phyloP scores from a whole-genome alignment of 2,329 filamentous ascomycete genomes.

The Kalaharituber pfeilii region DNA sequence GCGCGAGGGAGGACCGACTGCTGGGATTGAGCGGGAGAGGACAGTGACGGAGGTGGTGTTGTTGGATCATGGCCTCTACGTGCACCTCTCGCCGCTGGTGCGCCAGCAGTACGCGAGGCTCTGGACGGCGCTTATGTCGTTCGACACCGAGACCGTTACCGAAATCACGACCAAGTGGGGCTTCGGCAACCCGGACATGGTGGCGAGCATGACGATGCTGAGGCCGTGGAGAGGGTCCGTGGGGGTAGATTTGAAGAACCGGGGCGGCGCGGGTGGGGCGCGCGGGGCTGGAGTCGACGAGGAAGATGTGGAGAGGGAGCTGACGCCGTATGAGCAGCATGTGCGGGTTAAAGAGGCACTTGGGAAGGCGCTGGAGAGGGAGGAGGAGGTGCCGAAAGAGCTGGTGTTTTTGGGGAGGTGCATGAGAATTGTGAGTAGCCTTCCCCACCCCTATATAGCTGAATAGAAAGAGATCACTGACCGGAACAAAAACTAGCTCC shows the following conservation, averaged over 20 bases:
- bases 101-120: slow-evolving; percentile 52
- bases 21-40: too few species aligned
- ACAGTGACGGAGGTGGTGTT: slow-evolving; percentile 86
- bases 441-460: neutral
- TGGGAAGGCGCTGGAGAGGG: slow-evolving; percentile 65
- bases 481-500: slow-evolving; percentile 25
- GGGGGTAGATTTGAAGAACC: slow-evolving; percentile 27
- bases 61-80: slow-evolving; percentile 93
- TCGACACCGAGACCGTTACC: slow-evolving; percentile 67
- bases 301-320: slow-evolving; percentile 38
- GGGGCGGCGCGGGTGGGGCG: slow-evolving; percentile 38
- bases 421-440: slow-evolving; percentile 58
- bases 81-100: slow-evolving; percentile 71
- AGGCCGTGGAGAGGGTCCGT: slow-evolving; percentile 35
- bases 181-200: slow-evolving; percentile 72
- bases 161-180: slow-evolving; percentile 68
- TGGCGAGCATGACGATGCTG: slow-evolving; percentile 79
- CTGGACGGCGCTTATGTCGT: slow-evolving; percentile 86
- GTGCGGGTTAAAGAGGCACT: slow-evolving; percentile 52
- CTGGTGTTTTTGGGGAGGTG: slow-evolving; percentile 85
- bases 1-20: neutral
- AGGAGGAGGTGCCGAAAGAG: slow-evolving; percentile 76
- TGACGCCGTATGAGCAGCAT: slow-evolving; percentile 57
- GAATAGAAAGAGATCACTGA: neutral
- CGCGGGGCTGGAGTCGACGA: slow-evolving; percentile 25